These are phyloP conservation scores for Dentipellis fragilis DNA, from an alignment of 768 basidiomycete species.

Conservation along the genomic window DNA sequence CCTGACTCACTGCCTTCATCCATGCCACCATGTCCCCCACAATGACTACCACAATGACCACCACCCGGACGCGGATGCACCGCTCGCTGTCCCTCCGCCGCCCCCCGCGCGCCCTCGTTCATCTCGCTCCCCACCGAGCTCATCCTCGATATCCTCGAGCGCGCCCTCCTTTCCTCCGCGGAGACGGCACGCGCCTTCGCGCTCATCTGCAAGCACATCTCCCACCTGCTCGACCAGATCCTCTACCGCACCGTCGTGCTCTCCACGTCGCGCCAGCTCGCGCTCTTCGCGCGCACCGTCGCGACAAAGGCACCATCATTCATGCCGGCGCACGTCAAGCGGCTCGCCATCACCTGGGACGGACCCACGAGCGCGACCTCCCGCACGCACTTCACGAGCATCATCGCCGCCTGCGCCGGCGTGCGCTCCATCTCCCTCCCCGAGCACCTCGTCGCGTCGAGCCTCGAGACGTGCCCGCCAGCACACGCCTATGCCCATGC, in stretches of 20 bases:
- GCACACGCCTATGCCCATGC: background rate
- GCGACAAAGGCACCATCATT: constrained; percentile 19
- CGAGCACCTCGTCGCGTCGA: constrained; percentile 1
- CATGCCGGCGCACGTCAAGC: constrained; percentile 25
- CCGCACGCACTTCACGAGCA: constrained; percentile 17
- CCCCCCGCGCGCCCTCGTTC: background rate
- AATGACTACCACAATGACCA: background rate
- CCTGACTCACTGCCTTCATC: background rate
- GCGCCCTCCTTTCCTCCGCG: constrained; percentile 15
- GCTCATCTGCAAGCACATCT: constrained; percentile 19
- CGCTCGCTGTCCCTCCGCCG: background rate
- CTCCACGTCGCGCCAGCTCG: constrained; percentile 18
- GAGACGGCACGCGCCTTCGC: constrained; percentile 17
- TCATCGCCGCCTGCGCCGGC: constrained; percentile 26
- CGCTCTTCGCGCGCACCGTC: constrained; percentile 28
- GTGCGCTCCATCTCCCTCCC: constrained; percentile 23
- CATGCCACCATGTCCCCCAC: background rate
- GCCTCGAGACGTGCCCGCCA: background rate
- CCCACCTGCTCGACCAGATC: constrained; percentile 23
- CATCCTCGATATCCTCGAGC: constrained; percentile 26
- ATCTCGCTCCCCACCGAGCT: constrained; percentile 28
- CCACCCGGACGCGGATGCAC: background rate
- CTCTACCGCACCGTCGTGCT: constrained; percentile 32
- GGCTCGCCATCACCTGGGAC: constrained; percentile 24
- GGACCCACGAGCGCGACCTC: background rate